Conservation (phyloP, 495 filamentous ascomycete species). For the Pyronema omphalodes region DNA sequence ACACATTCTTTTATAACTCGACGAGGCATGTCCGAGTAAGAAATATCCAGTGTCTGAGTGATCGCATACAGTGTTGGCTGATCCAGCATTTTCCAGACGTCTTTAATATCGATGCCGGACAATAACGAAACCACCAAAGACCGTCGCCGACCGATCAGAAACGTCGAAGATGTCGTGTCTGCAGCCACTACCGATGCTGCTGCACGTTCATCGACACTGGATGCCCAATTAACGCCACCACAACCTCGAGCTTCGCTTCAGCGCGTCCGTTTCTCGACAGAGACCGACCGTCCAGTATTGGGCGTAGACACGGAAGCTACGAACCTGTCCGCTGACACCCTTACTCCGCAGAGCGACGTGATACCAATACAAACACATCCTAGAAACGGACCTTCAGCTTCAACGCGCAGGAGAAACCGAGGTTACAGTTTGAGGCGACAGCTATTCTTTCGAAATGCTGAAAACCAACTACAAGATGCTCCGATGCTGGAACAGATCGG, state of each 20-base stretch:
- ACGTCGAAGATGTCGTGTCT: no score
- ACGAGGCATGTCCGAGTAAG: no score
- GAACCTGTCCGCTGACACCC: no score
- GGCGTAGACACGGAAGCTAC: background rate
- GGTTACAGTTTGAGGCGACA: conserved; percentile 16
- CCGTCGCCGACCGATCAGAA: background rate
- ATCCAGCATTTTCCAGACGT: no score
- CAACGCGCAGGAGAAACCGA: conserved; percentile 13
- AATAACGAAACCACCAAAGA: background rate
- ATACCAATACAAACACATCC: no score
- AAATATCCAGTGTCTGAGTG: no score
- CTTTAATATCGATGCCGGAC: background rate
- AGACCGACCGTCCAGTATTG: conserved; percentile 2
- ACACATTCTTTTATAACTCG: no score
- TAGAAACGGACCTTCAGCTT: background rate
- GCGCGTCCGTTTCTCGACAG: conserved; percentile 9
- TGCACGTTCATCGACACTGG: no score
- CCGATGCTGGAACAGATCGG: background rate
- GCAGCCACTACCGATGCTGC: no score
- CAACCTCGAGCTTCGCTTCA: conserved; percentile 1
- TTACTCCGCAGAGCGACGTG: no score
- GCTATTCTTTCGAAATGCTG: conserved; percentile 14
- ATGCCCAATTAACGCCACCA: background rate
- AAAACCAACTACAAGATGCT: conserved; percentile 4
- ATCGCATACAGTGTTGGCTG: no score